Evolutionary conservation across 129 eudicot species (phyloP), one percentile per base, ranked within the genome.

Genomic region (Silybum marianum): DNA sequence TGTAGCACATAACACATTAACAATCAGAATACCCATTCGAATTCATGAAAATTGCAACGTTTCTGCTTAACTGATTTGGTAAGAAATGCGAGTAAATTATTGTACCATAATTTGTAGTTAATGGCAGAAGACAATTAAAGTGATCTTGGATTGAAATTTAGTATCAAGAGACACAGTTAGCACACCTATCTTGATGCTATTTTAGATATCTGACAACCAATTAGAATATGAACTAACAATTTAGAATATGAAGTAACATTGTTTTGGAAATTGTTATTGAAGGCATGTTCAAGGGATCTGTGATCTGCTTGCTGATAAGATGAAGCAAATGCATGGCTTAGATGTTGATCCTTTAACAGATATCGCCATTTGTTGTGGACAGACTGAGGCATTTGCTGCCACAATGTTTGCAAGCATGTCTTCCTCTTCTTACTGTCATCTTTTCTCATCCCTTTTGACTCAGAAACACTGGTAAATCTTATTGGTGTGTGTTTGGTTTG

Each of bases 271-370:
- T 71, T 78, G 48, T 34, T 73, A 66, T 68, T n/a, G n/a, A 78
- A 94, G 98, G 88, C 99, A 95, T 80, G 99, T 90, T 10, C 97
- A 95, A 81, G 99, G 94, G 65, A 87, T 95, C 14, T 95, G 99
- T 69, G 91, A 95, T 63, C 69, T 76, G 65, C 85, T 96, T 54
- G 97, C 91, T 22, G 60, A 75, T 51, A 84, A 85, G 25, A 82
- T 88, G 92, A 91, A 89, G 86, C 83, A 86, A 71, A 91, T 85
- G 81, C 93, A 96, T 42, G 95, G 89, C 14, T 82, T 96, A 85
- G 90, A 83, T 73, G 84, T 90, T 84, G 90, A 96, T 71, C 98
- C 99, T 23, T 19, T 80, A 28, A 90, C 97, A 0, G 99, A 96
- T 71, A 79, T 96, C 46, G 99, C 88, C 70, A 88, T 96, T 78